Conservation (phyloP, 2,329 filamentous ascomycete species). For the Stachybotrys elegans region DNA sequence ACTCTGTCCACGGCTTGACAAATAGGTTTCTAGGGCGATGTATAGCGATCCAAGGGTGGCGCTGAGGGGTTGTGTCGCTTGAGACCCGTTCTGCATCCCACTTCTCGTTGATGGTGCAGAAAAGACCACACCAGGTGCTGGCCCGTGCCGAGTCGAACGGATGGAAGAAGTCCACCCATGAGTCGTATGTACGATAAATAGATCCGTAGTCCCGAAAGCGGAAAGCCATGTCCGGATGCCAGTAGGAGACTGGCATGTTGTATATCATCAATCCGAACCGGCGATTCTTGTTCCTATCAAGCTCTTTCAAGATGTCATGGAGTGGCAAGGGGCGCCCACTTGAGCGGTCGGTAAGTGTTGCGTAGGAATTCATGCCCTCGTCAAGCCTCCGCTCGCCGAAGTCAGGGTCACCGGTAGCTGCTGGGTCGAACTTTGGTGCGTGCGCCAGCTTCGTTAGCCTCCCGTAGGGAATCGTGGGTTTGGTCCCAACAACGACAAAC, state of each 20-base stretch:
- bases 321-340: no score
- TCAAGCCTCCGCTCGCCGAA: no score
- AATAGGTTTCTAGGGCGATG: conserved; percentile 39
- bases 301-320: no score
- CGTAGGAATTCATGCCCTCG: no score
- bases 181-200: conserved; percentile 14
- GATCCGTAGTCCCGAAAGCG: conserved; percentile 16
- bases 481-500: conserved; percentile 52
- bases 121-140: conserved; percentile 40
- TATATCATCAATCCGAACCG: conserved; percentile 30
- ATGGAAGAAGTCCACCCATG: conserved; percentile 17
- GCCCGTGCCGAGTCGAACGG: not conserved
- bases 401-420: no score
- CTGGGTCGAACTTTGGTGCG: no score
- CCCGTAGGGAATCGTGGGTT: no score
- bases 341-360: no score
- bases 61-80: conserved; percentile 7
- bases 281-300: no score
- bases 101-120: conserved; percentile 40
- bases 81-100: conserved; percentile 24
- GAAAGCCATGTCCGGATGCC: conserved; percentile 17
- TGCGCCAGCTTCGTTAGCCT: no score
- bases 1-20: conserved; percentile 18
- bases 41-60: conserved; percentile 47
- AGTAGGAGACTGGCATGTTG: conserved; percentile 36